Base-by-base conservation (phyloP, 371 early-diverging fungal genomes). In the Smittium mucronatum region DNA sequence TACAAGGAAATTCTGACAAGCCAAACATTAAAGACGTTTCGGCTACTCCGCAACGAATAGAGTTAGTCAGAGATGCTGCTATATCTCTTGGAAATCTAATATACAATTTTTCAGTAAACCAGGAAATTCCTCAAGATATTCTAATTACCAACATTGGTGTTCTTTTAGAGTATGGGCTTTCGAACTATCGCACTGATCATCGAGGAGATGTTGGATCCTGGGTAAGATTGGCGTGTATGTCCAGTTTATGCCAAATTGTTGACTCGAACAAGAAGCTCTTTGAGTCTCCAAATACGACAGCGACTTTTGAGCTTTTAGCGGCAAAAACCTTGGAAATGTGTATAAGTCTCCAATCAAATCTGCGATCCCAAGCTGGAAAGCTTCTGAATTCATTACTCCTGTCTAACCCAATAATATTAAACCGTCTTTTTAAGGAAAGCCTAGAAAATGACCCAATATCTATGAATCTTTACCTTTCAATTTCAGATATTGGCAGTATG, bases 141-240 rank as follows among this genome's bases (percentile, higher is more conserved):
- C 5, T 47, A 11, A 11, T 21, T 21, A 11, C 21, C 5, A 11
- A 5, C 21, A 28, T 58, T 28, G 64, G 36, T 16, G 36, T 29
- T 57, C 30, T 68, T 5, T n/a, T 32, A 30, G 69, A 85, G 29
- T 70, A 59, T 0, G 91, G 89, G 16, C 76, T 95, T 61, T 80
- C 85, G 11, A 97, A 98, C 75, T 93, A 94, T 72, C 88, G 87
- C 57, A 84, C 85, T 0, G 95, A 96, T 71, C 86, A 87, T 36
- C 87, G 95, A 32, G 98, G 98, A 25, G 98, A 98, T 77, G 91
- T 98, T 21, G 98, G 98, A 0, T 93, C 94, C 0, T 92, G 93
- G 91, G 86, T 93, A 2, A 91, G 98, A 82, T n/a, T 34, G 34
- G 47, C 47, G 11, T 47, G 11, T 5, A 47, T 47, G 5, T 11